phyloP scores from a whole-genome alignment of 345 rosid species.

The Clausena lansium region DNA sequence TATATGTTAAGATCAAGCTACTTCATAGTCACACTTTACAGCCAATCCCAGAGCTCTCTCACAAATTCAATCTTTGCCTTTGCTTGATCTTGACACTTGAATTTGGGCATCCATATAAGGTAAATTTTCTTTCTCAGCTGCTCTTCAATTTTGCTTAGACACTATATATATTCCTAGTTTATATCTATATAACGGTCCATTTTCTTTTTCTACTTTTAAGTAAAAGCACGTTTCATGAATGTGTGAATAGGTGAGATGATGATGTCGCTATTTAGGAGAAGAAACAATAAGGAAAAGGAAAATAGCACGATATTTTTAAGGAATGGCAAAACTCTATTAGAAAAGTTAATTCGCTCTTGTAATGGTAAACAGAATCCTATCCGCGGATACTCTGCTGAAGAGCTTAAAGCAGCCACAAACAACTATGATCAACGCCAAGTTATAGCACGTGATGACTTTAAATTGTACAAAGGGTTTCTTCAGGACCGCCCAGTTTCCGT shows the following conservation, averaged over 20 bases:
- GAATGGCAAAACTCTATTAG: conserved; percentile 21
- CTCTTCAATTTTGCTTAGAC: not conserved
- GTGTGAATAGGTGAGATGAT: not conserved
- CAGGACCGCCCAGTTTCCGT: conserved; percentile 12
- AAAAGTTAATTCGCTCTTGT: conserved; percentile 9
- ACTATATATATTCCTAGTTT: too few species aligned
- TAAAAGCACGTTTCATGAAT: not conserved
- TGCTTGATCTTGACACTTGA: not conserved
- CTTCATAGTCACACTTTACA: not conserved
- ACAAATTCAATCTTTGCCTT: not conserved
- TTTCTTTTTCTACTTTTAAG: too few species aligned
- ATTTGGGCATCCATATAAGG: not conserved
- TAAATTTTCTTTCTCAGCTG: not conserved
- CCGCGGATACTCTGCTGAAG: conserved; percentile 1
- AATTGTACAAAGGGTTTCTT: conserved; percentile 9
- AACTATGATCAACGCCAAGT: not conserved
- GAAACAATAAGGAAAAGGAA: not conserved
- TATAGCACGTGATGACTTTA: not conserved
- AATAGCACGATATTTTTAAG: not conserved
- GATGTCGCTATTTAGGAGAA: not conserved
- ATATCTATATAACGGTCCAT: too few species aligned
- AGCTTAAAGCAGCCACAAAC: conserved; percentile 19
- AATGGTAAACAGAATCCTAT: conserved; percentile 19
- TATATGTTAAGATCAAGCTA: not conserved
- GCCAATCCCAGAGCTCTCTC: not conserved